Evolutionary conservation across 176 grass and related monocot species (phyloP).

Genomic region (Oryza brachyantha): DNA sequence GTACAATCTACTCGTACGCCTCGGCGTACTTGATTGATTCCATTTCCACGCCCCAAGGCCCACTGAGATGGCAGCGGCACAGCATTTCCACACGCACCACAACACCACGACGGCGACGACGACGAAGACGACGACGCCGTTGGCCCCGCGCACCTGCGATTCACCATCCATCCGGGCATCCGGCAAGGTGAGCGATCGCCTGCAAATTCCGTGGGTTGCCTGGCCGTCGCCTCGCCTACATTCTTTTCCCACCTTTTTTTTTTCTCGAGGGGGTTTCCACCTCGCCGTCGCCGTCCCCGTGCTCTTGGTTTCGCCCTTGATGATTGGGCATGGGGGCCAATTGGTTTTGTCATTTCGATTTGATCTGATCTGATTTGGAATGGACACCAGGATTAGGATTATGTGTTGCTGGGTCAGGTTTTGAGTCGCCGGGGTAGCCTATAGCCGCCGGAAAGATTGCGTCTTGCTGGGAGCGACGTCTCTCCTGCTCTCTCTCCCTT

Average conservation of each 20-base stretch:
- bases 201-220: no score
- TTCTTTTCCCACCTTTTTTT: neutral
- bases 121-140: neutral
- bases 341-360: neutral
- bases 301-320: neutral
- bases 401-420: neutral
- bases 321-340: neutral
- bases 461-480: slow-evolving; percentile 20
- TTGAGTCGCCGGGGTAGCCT: neutral
- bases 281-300: no score
- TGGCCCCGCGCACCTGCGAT: neutral
- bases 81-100: neutral
- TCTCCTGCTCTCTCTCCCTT: neutral
- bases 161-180: neutral
- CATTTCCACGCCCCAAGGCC: no score
- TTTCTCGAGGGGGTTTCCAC: no score
- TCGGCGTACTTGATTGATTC: neutral
- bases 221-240: slow-evolving; percentile 3
- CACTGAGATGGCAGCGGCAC: neutral
- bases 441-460: neutral
- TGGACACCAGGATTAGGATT: neutral
- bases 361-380: slow-evolving; percentile 3
- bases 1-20: slow-evolving; percentile 8
- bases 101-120: neutral
- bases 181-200: neutral